phyloP scores from a whole-genome alignment of 768 basidiomycete species.

The Termitomyces sp. region DNA sequence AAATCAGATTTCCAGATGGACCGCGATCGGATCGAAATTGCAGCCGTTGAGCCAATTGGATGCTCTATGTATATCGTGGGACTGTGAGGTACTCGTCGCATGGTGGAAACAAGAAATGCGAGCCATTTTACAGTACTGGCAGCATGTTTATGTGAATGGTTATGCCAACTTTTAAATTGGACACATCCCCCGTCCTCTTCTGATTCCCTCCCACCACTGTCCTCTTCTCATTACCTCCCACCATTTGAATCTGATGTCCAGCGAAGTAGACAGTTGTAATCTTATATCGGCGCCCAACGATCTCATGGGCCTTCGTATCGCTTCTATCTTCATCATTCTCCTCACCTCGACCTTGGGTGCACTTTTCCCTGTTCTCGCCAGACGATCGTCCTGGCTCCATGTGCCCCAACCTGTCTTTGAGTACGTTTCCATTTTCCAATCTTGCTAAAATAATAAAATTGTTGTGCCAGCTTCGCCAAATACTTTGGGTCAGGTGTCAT shows the following conservation, averaged over 20 bases:
- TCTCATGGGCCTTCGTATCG: neutral
- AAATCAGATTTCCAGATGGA: too few species aligned
- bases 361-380: neutral
- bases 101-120: too few species aligned
- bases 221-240: too few species aligned
- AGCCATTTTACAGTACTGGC: too few species aligned
- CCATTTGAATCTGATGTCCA: neutral
- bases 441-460: neutral
- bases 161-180: too few species aligned
- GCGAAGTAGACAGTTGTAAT: neutral
- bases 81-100: too few species aligned
- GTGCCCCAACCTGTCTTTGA: neutral
- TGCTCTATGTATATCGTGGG: too few species aligned
- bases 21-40: too few species aligned
- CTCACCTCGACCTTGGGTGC: neutral
- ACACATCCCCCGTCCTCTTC: neutral
- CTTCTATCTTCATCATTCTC: neutral
- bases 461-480: neutral
- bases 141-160: too few species aligned
- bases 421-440: neutral
- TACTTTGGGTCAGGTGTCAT: neutral
- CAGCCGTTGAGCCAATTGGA: too few species aligned
- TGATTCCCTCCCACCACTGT: too few species aligned
- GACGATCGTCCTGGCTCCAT: neutral
- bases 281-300: neutral